Percentiles rank a stretch among this genome's conserved stretches.
These are phyloP conservation scores for Mercurialis annua DNA, from an alignment of 345 rosid species.

Conservation along the genomic window DNA sequence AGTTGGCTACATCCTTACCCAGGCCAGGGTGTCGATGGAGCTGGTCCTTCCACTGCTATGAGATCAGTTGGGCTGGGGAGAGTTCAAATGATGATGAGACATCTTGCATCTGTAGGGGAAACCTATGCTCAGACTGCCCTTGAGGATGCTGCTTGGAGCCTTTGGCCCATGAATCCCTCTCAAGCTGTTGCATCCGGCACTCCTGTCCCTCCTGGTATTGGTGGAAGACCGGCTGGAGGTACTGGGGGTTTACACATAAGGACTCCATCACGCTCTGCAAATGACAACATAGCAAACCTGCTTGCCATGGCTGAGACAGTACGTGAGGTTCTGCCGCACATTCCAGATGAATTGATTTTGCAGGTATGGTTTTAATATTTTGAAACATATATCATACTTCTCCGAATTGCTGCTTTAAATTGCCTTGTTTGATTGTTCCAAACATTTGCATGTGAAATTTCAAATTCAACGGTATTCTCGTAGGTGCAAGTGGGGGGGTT, in stretches of 20 bases:
- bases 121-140: constrained; percentile 84
- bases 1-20: constrained; percentile 79
- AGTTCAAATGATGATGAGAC: constrained; percentile 99
- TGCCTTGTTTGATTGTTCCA: neutral
- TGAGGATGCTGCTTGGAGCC: constrained; percentile 86
- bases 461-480: neutral
- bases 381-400: neutral
- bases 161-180: constrained; percentile 73
- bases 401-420: neutral
- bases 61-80: constrained; percentile 81
- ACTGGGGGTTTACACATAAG: constrained; percentile 63
- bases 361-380: constrained; percentile 48
- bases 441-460: neutral
- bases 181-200: constrained; percentile 71
- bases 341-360: constrained; percentile 84
- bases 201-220: constrained; percentile 38
- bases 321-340: constrained; percentile 88
- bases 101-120: constrained; percentile 95
- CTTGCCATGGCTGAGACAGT: constrained; percentile 97
- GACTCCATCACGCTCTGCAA: constrained; percentile 43
- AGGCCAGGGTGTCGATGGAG: constrained; percentile 71
- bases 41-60: constrained; percentile 81
- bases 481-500: neutral
- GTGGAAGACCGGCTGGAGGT: constrained; percentile 48
- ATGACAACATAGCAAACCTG: constrained; percentile 61